Percentiles rank a stretch among this genome's conserved stretches.
Evolutionary conservation across 1,139 yeast genomes (phyloP).

Genomic region (Blastobotrys indianensis): DNA sequence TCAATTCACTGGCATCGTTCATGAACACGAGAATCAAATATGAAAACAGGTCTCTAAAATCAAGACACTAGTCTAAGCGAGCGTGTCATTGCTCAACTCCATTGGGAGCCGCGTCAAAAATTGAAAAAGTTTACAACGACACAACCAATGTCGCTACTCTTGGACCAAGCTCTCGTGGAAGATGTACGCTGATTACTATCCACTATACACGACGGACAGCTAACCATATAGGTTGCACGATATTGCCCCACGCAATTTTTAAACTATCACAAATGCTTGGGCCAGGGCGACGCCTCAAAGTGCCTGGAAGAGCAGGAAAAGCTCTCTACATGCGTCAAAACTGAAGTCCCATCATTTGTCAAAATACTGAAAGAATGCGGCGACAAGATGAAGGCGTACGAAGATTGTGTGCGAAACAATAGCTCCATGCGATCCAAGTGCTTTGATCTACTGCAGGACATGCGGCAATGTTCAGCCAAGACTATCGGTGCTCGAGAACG

Average conservation of each 20-base stretch:
- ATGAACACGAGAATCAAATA: no score
- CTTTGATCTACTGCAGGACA: constrained; percentile 32
- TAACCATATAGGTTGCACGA: constrained; percentile 44
- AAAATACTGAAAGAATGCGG: constrained; percentile 56
- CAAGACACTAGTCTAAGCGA: no score
- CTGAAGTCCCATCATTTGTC: constrained; percentile 57
- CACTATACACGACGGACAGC: neutral
- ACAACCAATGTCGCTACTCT: constrained; percentile 38
- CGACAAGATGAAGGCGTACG: constrained; percentile 51
- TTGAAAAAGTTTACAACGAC: neutral
- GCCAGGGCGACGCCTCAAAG: constrained; percentile 42
- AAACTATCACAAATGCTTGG: constrained; percentile 60
- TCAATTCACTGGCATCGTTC: no score
- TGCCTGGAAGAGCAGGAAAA: constrained; percentile 49
- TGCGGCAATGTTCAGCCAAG: constrained; percentile 36
- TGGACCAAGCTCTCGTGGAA: constrained; percentile 51
- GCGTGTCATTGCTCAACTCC: no score
- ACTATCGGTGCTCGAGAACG: constrained; percentile 24
- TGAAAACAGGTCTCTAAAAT: no score
- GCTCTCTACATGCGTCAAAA: constrained; percentile 52
- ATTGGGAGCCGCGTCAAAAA: neutral
- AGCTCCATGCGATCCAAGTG: constrained; percentile 40
- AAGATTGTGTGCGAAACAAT: constrained; percentile 47
- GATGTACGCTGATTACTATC: constrained; percentile 36
- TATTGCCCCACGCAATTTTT: constrained; percentile 61